A percentile compares a stretch with the other conserved stretches of the same genome.
Evolutionary conservation across 441 rosid genomes (phyloP).

Genomic region (Bocquillonia castaneifolia): DNA sequence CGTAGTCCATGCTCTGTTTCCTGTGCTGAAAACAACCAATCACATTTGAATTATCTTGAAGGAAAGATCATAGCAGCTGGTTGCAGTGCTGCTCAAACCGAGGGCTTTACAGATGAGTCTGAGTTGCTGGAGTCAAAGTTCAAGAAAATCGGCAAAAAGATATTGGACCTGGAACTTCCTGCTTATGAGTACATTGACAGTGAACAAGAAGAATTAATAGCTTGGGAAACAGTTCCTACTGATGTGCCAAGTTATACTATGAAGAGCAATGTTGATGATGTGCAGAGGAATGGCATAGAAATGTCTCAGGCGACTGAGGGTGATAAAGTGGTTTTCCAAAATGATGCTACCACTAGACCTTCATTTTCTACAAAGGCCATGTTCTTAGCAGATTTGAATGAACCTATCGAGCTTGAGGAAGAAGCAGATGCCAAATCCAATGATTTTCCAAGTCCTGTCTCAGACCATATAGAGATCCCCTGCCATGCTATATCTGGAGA

Average conservation of each 20-base stretch:
- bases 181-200: constrained; percentile 44
- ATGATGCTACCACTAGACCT: not conserved
- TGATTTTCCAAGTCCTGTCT: constrained; percentile 24
- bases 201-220: constrained; percentile 31
- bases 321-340: constrained; percentile 18
- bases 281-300: constrained; percentile 24
- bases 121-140: constrained; percentile 32
- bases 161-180: constrained; percentile 58
- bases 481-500: constrained; percentile 23
- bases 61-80: constrained; percentile 17
- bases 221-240: constrained; percentile 21
- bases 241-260: constrained; percentile 11
- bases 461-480: constrained; percentile 15
- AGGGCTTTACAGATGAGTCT: constrained; percentile 17
- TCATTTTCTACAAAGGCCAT: constrained; percentile 18
- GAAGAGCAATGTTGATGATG: constrained; percentile 25
- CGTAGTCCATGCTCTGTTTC: constrained; percentile 29
- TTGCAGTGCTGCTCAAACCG: constrained; percentile 19
- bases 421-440: constrained; percentile 21
- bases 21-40: constrained; percentile 21
- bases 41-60: constrained; percentile 19
- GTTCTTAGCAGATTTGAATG: constrained; percentile 47
- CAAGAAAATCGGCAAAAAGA: constrained; percentile 43
- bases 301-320: not conserved
- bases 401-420: constrained; percentile 39